Evolutionary conservation across 148 eudicot species (phyloP).

Genomic region (Heliamphora exappendiculata): DNA sequence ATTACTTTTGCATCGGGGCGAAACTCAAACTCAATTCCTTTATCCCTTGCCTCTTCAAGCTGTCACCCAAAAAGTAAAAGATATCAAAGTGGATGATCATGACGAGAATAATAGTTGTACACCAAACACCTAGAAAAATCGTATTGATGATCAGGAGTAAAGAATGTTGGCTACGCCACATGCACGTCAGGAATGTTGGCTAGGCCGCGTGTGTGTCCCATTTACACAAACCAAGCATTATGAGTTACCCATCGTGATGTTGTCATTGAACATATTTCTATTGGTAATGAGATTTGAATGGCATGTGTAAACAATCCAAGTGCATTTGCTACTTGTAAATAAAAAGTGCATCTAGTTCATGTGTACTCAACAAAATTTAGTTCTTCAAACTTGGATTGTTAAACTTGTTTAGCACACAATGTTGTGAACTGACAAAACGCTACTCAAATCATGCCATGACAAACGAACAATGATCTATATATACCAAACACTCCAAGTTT

Average conservation of each 20-base stretch:
- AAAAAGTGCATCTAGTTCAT: background rate
- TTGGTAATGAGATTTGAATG: background rate
- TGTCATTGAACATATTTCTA: background rate
- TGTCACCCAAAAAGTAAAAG: conserved; percentile 18
- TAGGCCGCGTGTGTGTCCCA: background rate
- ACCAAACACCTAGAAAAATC: background rate
- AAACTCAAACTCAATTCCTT: conserved; percentile 73
- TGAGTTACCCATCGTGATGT: background rate
- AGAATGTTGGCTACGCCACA: background rate
- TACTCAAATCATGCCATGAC: background rate
- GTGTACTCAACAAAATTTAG: background rate
- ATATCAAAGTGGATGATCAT: background rate
- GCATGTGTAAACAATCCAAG: background rate
- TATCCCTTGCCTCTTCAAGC: conserved; percentile 78
- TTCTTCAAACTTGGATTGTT: background rate
- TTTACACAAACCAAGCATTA: background rate
- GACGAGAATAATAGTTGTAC: background rate
- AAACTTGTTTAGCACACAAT: background rate
- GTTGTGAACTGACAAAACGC: background rate
- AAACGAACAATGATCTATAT: background rate
- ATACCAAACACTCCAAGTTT: background rate
- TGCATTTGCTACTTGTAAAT: background rate
- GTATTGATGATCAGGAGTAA: background rate
- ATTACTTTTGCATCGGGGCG: conserved; percentile 79
- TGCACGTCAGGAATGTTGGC: background rate